Evolutionary conservation across 345 rosid genomes (phyloP).

Genomic region (Crucihimalaya himalaica): DNA sequence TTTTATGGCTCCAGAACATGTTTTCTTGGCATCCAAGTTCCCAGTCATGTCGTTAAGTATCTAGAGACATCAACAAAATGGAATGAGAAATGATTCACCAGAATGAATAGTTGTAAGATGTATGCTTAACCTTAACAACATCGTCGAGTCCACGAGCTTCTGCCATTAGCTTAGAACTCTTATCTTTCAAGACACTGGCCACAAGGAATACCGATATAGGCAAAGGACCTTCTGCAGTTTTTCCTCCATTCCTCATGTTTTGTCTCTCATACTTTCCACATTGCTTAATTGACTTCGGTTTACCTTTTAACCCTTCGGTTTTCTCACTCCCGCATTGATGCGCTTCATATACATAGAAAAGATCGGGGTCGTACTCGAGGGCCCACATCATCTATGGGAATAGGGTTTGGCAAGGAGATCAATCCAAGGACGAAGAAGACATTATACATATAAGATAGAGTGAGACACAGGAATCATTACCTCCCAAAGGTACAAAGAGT

Average conservation of each 20-base stretch:
- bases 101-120: not conserved
- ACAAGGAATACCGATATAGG: constrained; percentile 95
- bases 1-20: constrained; percentile 88
- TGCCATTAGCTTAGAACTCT: constrained; percentile 69
- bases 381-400: constrained; percentile 98
- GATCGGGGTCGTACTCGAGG: constrained; percentile 89
- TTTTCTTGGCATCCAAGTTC: constrained; percentile 82
- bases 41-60: constrained; percentile 91
- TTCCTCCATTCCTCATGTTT: constrained; percentile 63
- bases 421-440: constrained; percentile 14
- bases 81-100: not conserved
- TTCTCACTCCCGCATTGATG: constrained; percentile 48
- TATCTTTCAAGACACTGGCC: constrained; percentile 95
- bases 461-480: constrained; percentile 43
- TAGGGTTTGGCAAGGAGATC: not conserved
- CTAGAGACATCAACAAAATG: constrained; percentile 39
- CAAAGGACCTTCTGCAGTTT: constrained; percentile 60
- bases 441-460: not conserved
- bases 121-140: constrained; percentile 69
- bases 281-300: constrained; percentile 61
- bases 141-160: constrained; percentile 98
- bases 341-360: constrained; percentile 66
- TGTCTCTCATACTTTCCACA: constrained; percentile 92
- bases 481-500: constrained; percentile 98
- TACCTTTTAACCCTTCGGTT: constrained; percentile 57